A percentile compares a stretch with the other conserved stretches of the same genome.
These are phyloP conservation scores for Suillus weaverae DNA, from an alignment of 768 basidiomycete genomes.

Conservation along the genomic window DNA sequence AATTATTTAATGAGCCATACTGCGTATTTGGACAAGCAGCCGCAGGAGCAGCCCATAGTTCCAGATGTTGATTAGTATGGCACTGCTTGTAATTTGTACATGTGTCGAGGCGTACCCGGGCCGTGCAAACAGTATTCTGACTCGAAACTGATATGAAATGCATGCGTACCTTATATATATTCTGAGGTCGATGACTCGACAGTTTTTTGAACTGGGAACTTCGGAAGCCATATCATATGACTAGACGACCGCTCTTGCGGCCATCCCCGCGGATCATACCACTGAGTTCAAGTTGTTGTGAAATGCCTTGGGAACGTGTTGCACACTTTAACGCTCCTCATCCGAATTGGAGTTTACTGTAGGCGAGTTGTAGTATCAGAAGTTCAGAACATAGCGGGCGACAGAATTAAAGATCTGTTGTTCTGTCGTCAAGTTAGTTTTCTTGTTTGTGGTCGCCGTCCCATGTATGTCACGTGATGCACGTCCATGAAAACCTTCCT, in stretches of 20 bases:
- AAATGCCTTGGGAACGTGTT: not conserved
- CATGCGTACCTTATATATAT: not conserved
- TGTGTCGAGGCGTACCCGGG: not conserved
- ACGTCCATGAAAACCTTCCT: not conserved
- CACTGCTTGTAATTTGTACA: not conserved
- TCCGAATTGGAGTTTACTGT: no score
- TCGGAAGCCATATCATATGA: no score
- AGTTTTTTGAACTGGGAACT: not conserved
- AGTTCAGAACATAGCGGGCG: not conserved
- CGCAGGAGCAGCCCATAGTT: slow-evolving; percentile 12
- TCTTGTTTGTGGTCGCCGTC: not conserved
- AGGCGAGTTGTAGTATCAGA: not conserved
- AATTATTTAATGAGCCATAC: slow-evolving; percentile 13
- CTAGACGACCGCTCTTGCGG: not conserved
- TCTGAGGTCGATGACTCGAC: not conserved
- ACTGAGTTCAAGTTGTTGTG: not conserved
- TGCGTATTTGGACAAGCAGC: slow-evolving; percentile 24
- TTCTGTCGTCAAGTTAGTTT: not conserved
- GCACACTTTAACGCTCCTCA: no score
- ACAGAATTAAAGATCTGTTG: not conserved
- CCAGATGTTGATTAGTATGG: slow-evolving; percentile 7
- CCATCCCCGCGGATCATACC: not conserved
- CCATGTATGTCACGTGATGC: not conserved
- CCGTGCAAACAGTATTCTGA: not conserved
- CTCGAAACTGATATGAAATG: no score